Evolutionary conservation across 1,139 yeast species (phyloP).

Genomic region (Kodamaea arcana): DNA sequence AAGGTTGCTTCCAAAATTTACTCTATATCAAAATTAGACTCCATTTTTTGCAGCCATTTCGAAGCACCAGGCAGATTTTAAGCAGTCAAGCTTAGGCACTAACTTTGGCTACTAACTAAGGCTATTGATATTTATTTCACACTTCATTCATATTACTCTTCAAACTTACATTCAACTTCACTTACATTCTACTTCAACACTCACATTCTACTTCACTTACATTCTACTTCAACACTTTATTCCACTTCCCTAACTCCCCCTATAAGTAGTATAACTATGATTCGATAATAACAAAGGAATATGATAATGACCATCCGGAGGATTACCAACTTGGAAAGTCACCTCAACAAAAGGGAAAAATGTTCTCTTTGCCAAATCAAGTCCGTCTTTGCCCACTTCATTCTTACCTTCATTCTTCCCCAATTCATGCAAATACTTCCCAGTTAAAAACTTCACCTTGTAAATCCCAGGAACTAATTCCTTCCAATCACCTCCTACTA

Average conservation of each 20-base stretch:
- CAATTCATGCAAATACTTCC: slow-evolving; percentile 50
- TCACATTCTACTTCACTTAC: too few relatives aligned
- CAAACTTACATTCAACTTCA: too few relatives aligned
- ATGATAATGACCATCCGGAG: slow-evolving; percentile 79
- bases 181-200: too few relatives aligned
- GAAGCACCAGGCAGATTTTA: too few relatives aligned
- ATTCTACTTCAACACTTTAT: not conserved
- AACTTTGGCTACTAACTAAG: too few relatives aligned
- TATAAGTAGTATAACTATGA: slow-evolving; percentile 82
- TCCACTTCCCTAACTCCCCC: slow-evolving; percentile 61
- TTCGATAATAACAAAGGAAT: slow-evolving; percentile 79
- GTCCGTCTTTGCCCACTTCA: slow-evolving; percentile 10
- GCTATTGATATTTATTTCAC: too few relatives aligned
- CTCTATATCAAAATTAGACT: too few relatives aligned
- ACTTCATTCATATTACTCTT: too few relatives aligned
- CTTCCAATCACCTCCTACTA: slow-evolving; percentile 39
- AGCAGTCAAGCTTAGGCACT: too few relatives aligned
- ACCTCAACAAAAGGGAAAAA: slow-evolving; percentile 87
- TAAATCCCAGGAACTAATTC: slow-evolving; percentile 56
- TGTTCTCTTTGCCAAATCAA: slow-evolving; percentile 28
- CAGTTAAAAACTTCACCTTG: slow-evolving; percentile 72
- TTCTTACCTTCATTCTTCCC: too few relatives aligned
- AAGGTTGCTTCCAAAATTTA: too few relatives aligned
- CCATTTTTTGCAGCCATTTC: too few relatives aligned
- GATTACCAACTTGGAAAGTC: slow-evolving; percentile 56